Percentiles rank a stretch among this genome's conserved stretches.
phyloP scores from a whole-genome alignment of 2,329 filamentous ascomycete species.

The Colletotrichum tropicicola region DNA sequence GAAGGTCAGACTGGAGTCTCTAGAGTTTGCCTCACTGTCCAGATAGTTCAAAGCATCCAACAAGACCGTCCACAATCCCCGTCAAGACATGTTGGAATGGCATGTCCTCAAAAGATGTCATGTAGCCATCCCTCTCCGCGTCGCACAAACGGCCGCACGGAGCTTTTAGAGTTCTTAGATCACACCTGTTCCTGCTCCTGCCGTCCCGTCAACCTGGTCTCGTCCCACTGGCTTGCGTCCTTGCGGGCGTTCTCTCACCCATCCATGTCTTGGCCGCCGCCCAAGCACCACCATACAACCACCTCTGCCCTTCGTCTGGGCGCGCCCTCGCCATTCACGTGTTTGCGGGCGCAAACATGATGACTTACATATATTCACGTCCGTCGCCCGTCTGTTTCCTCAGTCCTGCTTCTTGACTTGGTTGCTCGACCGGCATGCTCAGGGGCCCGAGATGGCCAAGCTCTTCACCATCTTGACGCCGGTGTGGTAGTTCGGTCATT shows the following conservation, averaged over 20 bases:
- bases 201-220: slow-evolving; percentile 9
- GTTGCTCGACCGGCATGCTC: too few species aligned
- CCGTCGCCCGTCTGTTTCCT: too few species aligned
- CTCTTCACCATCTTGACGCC: too few species aligned
- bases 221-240: slow-evolving; percentile 23
- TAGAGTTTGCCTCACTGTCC: too few species aligned
- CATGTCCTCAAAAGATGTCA: too few species aligned
- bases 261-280: slow-evolving; percentile 4
- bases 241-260: slow-evolving; percentile 26
- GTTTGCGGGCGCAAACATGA: slow-evolving; percentile 19
- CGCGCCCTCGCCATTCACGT: slow-evolving; percentile 17
- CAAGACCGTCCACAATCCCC: too few species aligned
- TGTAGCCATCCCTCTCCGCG: not conserved
- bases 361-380: slow-evolving; percentile 46
- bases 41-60: too few species aligned
- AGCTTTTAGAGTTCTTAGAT: slow-evolving; percentile 4
- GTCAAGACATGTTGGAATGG: not conserved
- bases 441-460: too few species aligned
- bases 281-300: not conserved
- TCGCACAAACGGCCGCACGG: not conserved
- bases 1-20: not conserved
- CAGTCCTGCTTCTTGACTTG: too few species aligned
- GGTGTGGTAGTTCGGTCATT: too few species aligned
- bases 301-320: not conserved
- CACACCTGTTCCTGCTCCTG: not conserved